Evolutionary conservation across 1,284 basidiomycete genomes (phyloP), one percentile per base, ranked within the genome.

Genomic region (Amylostereum chailletii): DNA sequence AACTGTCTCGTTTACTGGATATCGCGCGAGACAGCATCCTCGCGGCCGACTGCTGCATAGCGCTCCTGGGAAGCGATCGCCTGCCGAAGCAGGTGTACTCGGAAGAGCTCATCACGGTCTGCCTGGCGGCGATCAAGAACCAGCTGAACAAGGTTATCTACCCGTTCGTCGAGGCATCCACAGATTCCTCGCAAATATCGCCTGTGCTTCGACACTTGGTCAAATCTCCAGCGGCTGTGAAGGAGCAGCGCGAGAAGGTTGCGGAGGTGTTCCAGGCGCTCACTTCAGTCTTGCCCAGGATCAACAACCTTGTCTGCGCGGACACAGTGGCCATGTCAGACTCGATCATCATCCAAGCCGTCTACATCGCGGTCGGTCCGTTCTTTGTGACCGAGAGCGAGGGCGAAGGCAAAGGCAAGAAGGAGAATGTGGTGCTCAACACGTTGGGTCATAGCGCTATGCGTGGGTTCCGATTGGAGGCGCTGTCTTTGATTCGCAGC

Each of bases 61-160:
- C 83, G 0, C 65, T 95, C 5, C 73, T 96, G 10, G 79, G 80
- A 0, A 83, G 83, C 34, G 88, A 93, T 54, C 74, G 84, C 30
- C 67, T 95, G 44, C 79, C 88, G 2, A 93, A 93, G 62, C 88
- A 91, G 76, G 90, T 90, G 34, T 95, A 90, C 62, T 95, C 94
- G 0, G 94, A 98, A 62, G 94, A 98, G 62, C 71, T 94, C 9
- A 86, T 98, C 50, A 83, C 82, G 0, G 70, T 78, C 0, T 93
- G 91, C 61, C 74, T 97, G 5, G 72, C 70, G 37, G 73, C 83
- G 0, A 72, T 93, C 54, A 94, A 94, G 62, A 84, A 85, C 51
- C 83, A 87, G 52, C 77, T 97, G 29, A 81, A 80, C 1, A 81
- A 81, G 61, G 73, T 92, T 41, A 72, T 97, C 5, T 91, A 94